Evolutionary conservation across 2,329 filamentous ascomycete genomes (phyloP).

Genomic region (Fusarium sp.): DNA sequence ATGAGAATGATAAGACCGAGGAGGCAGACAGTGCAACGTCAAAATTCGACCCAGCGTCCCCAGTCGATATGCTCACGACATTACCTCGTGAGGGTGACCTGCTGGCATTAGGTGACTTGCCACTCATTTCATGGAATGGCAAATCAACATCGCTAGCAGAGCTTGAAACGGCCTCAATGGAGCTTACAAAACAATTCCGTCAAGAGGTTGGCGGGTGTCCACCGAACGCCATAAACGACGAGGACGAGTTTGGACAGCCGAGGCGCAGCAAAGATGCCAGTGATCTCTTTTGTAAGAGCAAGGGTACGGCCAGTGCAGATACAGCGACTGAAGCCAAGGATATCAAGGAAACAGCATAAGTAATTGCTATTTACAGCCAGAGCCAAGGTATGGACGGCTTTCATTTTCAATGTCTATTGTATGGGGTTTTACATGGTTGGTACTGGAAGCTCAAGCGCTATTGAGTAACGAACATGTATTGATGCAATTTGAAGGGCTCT

Average conservation of each 20-base stretch:
- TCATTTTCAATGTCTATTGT: constrained; percentile 2
- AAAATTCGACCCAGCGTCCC: constrained; percentile 54
- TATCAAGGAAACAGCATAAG: constrained; percentile 36
- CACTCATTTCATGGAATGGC: constrained; percentile 73
- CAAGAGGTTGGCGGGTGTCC: constrained; percentile 73
- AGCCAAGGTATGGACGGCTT: not conserved
- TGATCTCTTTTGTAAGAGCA: constrained; percentile 71
- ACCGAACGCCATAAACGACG: constrained; percentile 10
- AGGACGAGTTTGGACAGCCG: constrained; percentile 26
- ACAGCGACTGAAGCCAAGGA: not conserved
- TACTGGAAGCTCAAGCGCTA: constrained; percentile 10
- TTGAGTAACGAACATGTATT: constrained; percentile 15
- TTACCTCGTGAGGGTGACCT: constrained; percentile 56
- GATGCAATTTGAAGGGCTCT: not conserved
- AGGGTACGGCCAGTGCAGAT: constrained; percentile 4
- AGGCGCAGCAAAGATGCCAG: constrained; percentile 52
- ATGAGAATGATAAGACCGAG: constrained; percentile 38
- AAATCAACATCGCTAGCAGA: constrained; percentile 51
- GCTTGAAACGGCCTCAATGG: constrained; percentile 54
- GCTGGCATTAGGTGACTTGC: constrained; percentile 57
- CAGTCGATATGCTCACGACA: constrained; percentile 58
- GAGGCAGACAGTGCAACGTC: constrained; percentile 43
- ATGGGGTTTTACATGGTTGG: constrained; percentile 13
- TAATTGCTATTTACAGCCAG: not conserved
- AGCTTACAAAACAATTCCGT: constrained; percentile 69